Base-by-base conservation (phyloP, 2,329 filamentous ascomycete genomes). In the Fusarium sterilihyphosum region DNA sequence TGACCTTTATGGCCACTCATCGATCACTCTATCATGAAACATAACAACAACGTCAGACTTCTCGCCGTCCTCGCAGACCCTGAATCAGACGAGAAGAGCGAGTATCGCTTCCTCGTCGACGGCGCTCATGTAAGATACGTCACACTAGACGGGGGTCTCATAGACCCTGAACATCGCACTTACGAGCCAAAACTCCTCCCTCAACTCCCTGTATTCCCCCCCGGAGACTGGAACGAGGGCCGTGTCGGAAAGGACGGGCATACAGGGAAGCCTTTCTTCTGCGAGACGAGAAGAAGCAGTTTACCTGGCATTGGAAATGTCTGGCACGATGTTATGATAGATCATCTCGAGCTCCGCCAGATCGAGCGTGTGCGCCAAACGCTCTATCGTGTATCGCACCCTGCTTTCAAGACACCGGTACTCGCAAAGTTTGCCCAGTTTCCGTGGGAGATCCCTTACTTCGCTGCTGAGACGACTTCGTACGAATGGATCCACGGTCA, bases 211-310 rank as follows among this genome's bases (percentile, higher is more conserved):
- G 74, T 78, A 9, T 81, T 85, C 22, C 83, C 83, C 3, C 54
- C 76, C 2, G 83, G 83, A 17, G 80, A 83, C 69, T 86, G 84
- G 84, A 86, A 85, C 64, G 72, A 77, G 53, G 84, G 80, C 53
- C 79, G 80, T 40, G 77, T 86, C 47, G 73, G 78, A 31, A 72
- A 75, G 43, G 67, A 82, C 33, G 47, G 63, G 18, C 53, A 65
- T 12, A 77, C 68, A 6, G 80, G 78, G 33, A 65, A 69, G 11
- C 75, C 79, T 5, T 65, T 73, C 70, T 83, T 84, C 65, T 60
- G 75, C 44, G 59, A 72, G 47, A 76, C 75, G 22, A 63, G 69
- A 54, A 77, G 76, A 24, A 71, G 67, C 50, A 58, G 73, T 38
- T 71, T 85, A 3, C 79, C 81, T 12, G 78, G 79, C 2, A 79